These are phyloP conservation scores for Cyberlindnera sargentensis DNA, from an alignment of 805 yeast genomes.

Conservation along the genomic window DNA sequence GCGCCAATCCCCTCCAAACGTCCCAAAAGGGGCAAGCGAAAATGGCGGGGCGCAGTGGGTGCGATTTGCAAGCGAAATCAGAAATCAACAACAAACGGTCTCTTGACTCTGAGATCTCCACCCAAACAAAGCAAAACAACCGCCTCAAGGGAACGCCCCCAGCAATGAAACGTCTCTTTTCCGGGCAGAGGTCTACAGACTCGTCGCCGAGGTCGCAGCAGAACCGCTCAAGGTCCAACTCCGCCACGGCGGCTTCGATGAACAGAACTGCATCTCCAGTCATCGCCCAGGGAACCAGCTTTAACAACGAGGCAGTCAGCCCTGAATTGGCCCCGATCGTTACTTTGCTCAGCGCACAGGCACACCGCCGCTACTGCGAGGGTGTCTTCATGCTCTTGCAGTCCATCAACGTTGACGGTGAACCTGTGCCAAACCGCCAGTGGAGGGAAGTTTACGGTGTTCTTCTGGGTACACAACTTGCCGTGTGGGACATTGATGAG, in stretches of 20 bases:
- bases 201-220: constrained; percentile 12
- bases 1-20: too few species aligned
- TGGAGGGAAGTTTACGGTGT: constrained; percentile 96
- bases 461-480: constrained; percentile 82
- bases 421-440: constrained; percentile 63
- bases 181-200: constrained; percentile 15
- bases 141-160: too few species aligned
- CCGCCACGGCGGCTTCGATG: constrained; percentile 2
- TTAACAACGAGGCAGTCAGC: constrained; percentile 14
- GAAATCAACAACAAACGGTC: too few species aligned
- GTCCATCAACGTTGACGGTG: constrained; percentile 78
- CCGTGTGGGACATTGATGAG: constrained; percentile 82
- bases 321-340: constrained; percentile 58
- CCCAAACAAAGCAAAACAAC: too few species aligned
- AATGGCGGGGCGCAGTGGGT: too few species aligned
- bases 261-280: background rate
- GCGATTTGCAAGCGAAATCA: too few species aligned
- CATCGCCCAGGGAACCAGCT: background rate
- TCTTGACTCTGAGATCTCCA: too few species aligned
- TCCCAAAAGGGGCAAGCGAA: too few species aligned
- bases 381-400: constrained; percentile 70
- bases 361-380: constrained; percentile 68
- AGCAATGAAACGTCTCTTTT: constrained; percentile 19
- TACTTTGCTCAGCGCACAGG: constrained; percentile 64
- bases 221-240: constrained; percentile 15